phyloP scores from a whole-genome alignment of 1,284 basidiomycete species.

The Singerocomus rubriflavus region DNA sequence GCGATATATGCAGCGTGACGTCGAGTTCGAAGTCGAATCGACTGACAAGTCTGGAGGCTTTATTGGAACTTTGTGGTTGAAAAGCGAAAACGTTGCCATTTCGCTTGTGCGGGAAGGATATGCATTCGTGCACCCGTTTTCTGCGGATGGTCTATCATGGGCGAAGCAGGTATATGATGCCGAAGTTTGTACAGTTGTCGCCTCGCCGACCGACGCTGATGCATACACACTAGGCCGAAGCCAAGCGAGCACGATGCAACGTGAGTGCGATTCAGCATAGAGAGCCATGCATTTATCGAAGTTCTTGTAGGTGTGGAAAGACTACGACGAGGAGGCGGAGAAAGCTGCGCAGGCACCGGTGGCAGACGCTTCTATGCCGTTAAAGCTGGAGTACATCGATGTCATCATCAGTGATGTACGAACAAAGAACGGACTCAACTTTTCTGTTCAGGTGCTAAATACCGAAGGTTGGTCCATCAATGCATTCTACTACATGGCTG shows the following conservation, averaged over 20 bases:
- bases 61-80: slow-evolving; percentile 85
- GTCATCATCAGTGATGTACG: slow-evolving; percentile 90
- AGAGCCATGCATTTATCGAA: slow-evolving; percentile 1
- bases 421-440: slow-evolving; percentile 70
- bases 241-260: slow-evolving; percentile 74
- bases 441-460: slow-evolving; percentile 91
- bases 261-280: slow-evolving; percentile 42
- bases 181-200: slow-evolving; percentile 50
- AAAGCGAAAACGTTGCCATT: slow-evolving; percentile 83
- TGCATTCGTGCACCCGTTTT: slow-evolving; percentile 84
- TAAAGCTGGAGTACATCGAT: slow-evolving; percentile 85
- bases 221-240: slow-evolving; percentile 53
- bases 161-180: slow-evolving; percentile 79
- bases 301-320: slow-evolving; percentile 70
- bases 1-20: slow-evolving; percentile 90
- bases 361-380: slow-evolving; percentile 47
- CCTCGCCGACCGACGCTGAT: slow-evolving; percentile 7
- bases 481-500: not conserved
- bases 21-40: slow-evolving; percentile 88
- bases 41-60: slow-evolving; percentile 96
- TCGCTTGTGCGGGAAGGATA: slow-evolving; percentile 83
- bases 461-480: slow-evolving; percentile 62
- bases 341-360: slow-evolving; percentile 46
- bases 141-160: slow-evolving; percentile 80
- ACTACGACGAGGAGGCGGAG: slow-evolving; percentile 70